phyloP scores from a whole-genome alignment of 2,329 filamentous ascomycete genomes.

The Karstenula rhodostoma region DNA sequence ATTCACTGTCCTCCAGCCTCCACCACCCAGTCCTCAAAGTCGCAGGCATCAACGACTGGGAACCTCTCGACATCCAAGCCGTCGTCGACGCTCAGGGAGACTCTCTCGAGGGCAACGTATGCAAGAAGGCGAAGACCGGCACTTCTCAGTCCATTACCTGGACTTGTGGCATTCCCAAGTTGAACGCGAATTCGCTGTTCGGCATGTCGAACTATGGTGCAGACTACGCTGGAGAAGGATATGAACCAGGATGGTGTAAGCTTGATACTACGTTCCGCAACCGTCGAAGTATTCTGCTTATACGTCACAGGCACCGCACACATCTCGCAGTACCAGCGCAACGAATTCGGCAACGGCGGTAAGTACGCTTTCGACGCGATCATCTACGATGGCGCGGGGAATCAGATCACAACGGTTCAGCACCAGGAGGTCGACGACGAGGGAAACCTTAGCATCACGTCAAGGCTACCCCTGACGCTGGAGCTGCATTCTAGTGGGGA shows the following conservation, averaged over 20 bases:
- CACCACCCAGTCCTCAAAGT: constrained; percentile 4
- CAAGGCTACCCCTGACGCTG: neutral
- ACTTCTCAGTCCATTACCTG: neutral
- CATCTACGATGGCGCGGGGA: constrained; percentile 4
- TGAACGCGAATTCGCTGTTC: neutral
- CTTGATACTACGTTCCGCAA: neutral
- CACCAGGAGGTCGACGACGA: constrained; percentile 4
- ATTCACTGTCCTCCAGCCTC: neutral
- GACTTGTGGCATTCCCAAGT: neutral
- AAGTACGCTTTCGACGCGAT: constrained; percentile 5
- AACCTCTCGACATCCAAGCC: neutral
- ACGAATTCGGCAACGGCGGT: neutral
- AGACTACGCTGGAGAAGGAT: neutral
- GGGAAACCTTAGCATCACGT: neutral
- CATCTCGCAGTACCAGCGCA: constrained; percentile 9
- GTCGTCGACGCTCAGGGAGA: neutral
- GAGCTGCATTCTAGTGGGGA: neutral
- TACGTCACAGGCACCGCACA: constrained; percentile 2
- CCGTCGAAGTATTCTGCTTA: too few relatives aligned
- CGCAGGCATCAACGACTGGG: neutral
- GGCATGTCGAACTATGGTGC: neutral
- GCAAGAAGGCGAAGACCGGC: neutral
- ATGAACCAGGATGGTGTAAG: constrained; percentile 6
- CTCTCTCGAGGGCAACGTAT: neutral
- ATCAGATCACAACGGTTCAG: constrained; percentile 4